Evolutionary conservation across 2,329 filamentous ascomycete species (phyloP), one percentile per base, ranked within the genome.

Genomic region (Daldinia eschscholtzii): DNA sequence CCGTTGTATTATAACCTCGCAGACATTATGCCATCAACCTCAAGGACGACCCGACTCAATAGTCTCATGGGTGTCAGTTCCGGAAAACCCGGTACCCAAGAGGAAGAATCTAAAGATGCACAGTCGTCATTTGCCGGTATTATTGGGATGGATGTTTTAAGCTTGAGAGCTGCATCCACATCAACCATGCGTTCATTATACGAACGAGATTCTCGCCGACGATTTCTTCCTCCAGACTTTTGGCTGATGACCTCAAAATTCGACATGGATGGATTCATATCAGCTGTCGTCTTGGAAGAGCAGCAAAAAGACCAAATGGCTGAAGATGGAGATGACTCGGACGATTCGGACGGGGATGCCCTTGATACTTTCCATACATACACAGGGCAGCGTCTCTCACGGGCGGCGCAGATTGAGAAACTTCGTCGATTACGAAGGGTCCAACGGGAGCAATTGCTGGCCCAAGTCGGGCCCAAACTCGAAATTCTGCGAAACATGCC

Each of bases 401-500:
- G 89, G 37, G 88, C 90, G 57, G 86, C 88, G 12, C 86, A 88
- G 55, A 81, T 91, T 20, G 91, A 94, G 76, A 83, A 84, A 61
- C 79, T 92, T 50, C 87, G 88, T 42, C 87, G 89, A 71, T 89
- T 93, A 75, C 87, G 89, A 70, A 89, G 89, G 75, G 85, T 87
- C 6, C 89, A 90, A 48, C 86, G 91, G 41, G 89, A 91, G 72
- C 89, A 92, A 71, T 88, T 92, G 68, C 82, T 97, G 26, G 92
- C 94, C 55, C 87, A 91, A 13, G 89, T 97, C 68, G 93, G 92
- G 0, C 95, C 96, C 0, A 91, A 95, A 73, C 84, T 98, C 9
- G 94, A 98, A 76, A 92, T 99, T 4, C 81, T 99, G 57, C 91
- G 96, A 73, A 97, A 98, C 76, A 97, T 99, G 90, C 96, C 96